Percentiles rank a stretch among this genome's conserved stretches.
Evolutionary conservation across 495 filamentous ascomycete species (phyloP).

Genomic region (Aspergillus sclerotiicarbonarius): DNA sequence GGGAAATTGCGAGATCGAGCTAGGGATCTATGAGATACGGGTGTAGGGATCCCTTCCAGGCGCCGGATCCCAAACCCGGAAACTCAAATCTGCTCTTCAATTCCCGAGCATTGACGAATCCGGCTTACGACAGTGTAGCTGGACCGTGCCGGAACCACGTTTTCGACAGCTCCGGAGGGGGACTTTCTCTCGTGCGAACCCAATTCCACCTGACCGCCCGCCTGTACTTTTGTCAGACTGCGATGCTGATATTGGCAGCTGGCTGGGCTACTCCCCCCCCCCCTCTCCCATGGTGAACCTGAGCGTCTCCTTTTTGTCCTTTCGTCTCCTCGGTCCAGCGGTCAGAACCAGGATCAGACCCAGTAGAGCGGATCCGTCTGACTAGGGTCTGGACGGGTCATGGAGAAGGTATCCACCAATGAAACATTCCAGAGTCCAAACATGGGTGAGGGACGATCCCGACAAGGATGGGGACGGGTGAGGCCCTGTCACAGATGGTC

Average conservation of each 20-base stretch:
- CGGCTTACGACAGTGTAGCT: background rate
- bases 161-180: background rate
- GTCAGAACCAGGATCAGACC: background rate
- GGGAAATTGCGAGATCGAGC: background rate
- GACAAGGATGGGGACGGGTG: background rate
- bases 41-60: background rate
- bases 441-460: constrained; percentile 3
- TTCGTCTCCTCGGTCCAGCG: background rate
- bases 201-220: background rate
- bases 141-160: constrained; percentile 3
- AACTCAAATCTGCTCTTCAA: background rate
- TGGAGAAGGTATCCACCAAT: background rate
- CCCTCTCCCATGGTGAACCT: background rate
- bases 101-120: background rate
- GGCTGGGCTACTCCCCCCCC: no score
- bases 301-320: background rate
- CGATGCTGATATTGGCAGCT: background rate
- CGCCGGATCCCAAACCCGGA: background rate
- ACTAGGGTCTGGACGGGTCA: background rate
- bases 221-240: background rate
- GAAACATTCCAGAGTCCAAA: background rate
- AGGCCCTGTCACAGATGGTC: background rate
- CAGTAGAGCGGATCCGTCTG: background rate
- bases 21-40: background rate
- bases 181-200: background rate